Evolutionary conservation across 352 stramenopile genomes (phyloP), one percentile per base, ranked within the genome.

Genomic region (Phytophthora colocasiae): DNA sequence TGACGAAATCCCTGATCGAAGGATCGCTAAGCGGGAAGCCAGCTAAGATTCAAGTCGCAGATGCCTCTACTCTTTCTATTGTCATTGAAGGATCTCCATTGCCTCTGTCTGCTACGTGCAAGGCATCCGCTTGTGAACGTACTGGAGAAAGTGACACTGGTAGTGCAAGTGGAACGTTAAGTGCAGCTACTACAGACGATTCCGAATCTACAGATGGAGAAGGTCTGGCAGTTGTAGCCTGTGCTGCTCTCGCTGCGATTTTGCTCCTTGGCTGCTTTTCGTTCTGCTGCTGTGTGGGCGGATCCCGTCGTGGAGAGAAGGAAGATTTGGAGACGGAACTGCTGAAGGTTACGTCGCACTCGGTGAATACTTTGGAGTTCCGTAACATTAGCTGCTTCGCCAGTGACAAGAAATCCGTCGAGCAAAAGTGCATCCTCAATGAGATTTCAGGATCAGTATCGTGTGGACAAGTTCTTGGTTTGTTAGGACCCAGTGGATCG

Each of bases 401-500:
- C 4, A 48, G 73, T 41, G 66, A 69, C 3, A 48, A 44, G 10
- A 38, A 62, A 11, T 46, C 52, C 2, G 24, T 22, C 15, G 40
- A 70, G 22, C 49, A 58, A 2, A 84, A 81, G 59, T 65, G 64
- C 5, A 90, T 95, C 43, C 56, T 95, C 14, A 70, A 89, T 56
- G 74, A 85, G 22, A 71, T 95, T 24, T 90, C 78, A 0, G 87
- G 84, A 1, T 69, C 58, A 14, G 80, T 84, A 0, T 64, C 73
- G 19, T 78, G 81, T 7, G 87, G 87, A 32, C 66, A 89, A 50
- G 82, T 95, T 29, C 62, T 95, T 7, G 87, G 83, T 0, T 58
- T 96, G 15, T 51, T 96, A 24, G 89, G 89, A 2, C 89, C 89
- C 0, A 92, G 81, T 45, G 89, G 89, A 10, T 92, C 87, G 0